phyloP scores from a whole-genome alignment of 495 filamentous ascomycete genomes.

The Neurospora sp. region DNA sequence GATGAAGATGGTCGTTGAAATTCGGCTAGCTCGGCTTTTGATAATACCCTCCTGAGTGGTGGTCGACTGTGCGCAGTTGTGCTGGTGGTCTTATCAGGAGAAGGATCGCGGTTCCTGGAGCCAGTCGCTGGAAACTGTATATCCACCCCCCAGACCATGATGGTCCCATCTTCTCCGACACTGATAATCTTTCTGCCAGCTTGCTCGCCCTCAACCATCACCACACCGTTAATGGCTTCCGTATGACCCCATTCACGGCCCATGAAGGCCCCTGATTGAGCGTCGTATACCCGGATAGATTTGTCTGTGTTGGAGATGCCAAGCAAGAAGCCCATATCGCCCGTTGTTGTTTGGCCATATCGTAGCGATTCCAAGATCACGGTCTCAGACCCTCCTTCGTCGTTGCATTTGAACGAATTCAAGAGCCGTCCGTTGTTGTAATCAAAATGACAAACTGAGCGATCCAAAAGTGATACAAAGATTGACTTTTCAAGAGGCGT shows the following conservation, averaged over 20 bases:
- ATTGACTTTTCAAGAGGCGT: slow-evolving; percentile 53
- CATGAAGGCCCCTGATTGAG: slow-evolving; percentile 62
- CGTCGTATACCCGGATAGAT: slow-evolving; percentile 81
- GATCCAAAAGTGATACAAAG: slow-evolving; percentile 70
- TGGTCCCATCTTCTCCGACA: slow-evolving; percentile 71
- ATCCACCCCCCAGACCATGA: slow-evolving; percentile 73
- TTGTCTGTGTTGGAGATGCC: slow-evolving; percentile 90
- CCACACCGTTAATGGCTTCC: slow-evolving; percentile 75
- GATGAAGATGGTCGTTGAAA: slow-evolving; percentile 57
- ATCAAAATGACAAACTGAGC: slow-evolving; percentile 68
- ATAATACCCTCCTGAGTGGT: slow-evolving; percentile 64
- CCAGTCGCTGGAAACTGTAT: slow-evolving; percentile 25
- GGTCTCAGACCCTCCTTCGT: slow-evolving; percentile 66
- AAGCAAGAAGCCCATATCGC: slow-evolving; percentile 48
- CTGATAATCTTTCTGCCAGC: slow-evolving; percentile 51
- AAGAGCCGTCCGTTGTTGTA: slow-evolving; percentile 58
- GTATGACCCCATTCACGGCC: slow-evolving; percentile 91
- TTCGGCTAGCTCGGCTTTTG: slow-evolving; percentile 65
- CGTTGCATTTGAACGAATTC: slow-evolving; percentile 68
- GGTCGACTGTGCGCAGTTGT: slow-evolving; percentile 33
- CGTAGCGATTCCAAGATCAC: slow-evolving; percentile 73
- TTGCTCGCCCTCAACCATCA: slow-evolving; percentile 53
- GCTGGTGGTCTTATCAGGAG: slow-evolving; percentile 40
- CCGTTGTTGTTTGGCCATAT: slow-evolving; percentile 34
- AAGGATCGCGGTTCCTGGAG: slow-evolving; percentile 30